Evolutionary conservation across 306 rosid species (phyloP), one percentile per base, ranked within the genome.

Genomic region (Vigna nakashimae): DNA sequence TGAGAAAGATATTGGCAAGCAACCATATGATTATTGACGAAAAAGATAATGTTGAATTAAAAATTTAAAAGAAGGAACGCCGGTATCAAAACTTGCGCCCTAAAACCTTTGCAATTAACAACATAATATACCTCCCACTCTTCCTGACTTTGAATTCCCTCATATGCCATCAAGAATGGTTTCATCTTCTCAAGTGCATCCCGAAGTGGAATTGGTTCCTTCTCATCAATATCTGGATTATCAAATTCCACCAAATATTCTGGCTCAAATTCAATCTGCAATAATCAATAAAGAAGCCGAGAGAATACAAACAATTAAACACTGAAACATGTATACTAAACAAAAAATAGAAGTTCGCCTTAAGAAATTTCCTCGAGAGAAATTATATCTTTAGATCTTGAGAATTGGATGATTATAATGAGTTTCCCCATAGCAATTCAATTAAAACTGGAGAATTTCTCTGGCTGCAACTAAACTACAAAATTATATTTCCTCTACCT

Each of bases 111-210:
- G 18, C 79, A 75, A 62, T 58, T 48, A 28, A 59, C 30, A 77
- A 67, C 22, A 52, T 63, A 84, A 73, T 15, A 14, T 85, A 95
- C 98, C 97, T 95, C 98, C 98, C 98, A 95, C 88, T 95, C 98
- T 77, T 89, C 96, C 62, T 95, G 92, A 82, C 89, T 91, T 72
- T 88, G 83, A 82, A 95, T 95, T 38, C 91, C 91, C 83, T 95
- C 98, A 55, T 92, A 92, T 32, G 79, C 88, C 97, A 94, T 94
- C 86, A 94, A 84, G 85, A 94, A 94, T 49, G 98, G 98, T 80
- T 92, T 94, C 91, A 87, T 82, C 87, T 92, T 94, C 88, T 90
- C 97, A 70, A 94, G 95, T 24, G 93, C 92, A 66, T 94, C 98
- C 42, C 90, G 87, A 11, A 94, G 95, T 52, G 95, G 84, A 43